phyloP scores from a whole-genome alignment of 2,329 filamentous ascomycete genomes.

The Alternaria metachromatica region DNA sequence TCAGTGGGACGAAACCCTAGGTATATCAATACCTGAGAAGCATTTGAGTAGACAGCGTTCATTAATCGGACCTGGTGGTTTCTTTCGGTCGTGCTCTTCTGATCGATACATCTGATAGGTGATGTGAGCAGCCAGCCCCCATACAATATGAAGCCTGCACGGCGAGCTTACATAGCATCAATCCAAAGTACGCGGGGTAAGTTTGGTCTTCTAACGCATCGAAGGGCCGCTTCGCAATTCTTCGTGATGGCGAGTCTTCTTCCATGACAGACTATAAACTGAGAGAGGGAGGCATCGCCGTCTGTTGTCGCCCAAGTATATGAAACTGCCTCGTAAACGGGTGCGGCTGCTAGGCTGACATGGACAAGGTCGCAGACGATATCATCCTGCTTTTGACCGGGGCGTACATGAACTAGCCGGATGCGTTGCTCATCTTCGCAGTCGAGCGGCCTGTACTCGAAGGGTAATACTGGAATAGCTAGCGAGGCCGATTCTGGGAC shows the following conservation, averaged over 20 bases:
- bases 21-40: neutral
- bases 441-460: neutral
- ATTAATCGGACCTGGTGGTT: neutral
- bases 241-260: neutral
- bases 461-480: neutral
- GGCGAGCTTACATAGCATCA: neutral
- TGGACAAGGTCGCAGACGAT: neutral
- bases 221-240: neutral
- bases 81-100: neutral
- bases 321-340: neutral
- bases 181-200: neutral
- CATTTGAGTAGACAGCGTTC: neutral
- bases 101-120: neutral
- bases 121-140: accelerated
- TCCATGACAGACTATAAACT: neutral
- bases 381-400: neutral
- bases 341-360: neutral
- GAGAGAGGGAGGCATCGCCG: neutral
- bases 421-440: neutral
- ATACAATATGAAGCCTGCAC: neutral
- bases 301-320: neutral
- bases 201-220: neutral
- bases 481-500: accelerated
- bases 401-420: neutral
- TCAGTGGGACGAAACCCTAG: neutral